These are phyloP conservation scores for Nemania diffusa DNA, from an alignment of 2,329 filamentous ascomycete genomes.

Conservation along the genomic window DNA sequence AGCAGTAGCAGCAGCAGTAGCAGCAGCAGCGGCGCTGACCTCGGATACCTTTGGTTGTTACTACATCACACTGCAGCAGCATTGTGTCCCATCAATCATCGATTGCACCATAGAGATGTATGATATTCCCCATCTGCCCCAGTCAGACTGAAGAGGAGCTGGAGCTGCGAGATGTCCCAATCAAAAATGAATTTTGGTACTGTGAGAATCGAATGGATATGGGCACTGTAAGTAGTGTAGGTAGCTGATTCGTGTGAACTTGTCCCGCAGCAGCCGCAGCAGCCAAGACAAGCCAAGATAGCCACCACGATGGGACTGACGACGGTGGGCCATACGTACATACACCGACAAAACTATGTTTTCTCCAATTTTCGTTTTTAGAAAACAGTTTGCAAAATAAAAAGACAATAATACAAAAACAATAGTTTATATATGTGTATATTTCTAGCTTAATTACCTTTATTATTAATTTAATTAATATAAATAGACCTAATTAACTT, in stretches of 20 bases:
- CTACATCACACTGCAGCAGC: not conserved
- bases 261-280: constrained; percentile 4
- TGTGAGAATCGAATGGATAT: not conserved
- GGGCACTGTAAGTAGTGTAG: not conserved
- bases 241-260: constrained; percentile 8
- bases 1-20: no score
- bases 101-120: not conserved
- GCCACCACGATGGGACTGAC: constrained; percentile 6
- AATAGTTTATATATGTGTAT: no score
- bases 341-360: no score
- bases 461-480: no score
- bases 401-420: no score
- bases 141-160: not conserved
- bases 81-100: not conserved
- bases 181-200: not conserved
- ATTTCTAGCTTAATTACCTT: no score
- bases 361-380: no score
- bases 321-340: no score
- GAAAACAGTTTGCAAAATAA: no score
- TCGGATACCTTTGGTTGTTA: not conserved
- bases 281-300: not conserved
- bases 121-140: not conserved
- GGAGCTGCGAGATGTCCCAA: not conserved
- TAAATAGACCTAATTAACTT: no score
- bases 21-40: not conserved